These are phyloP conservation scores for Penicillium brasilianum DNA, from an alignment of 2,329 filamentous ascomycete genomes.

Conservation along the genomic window DNA sequence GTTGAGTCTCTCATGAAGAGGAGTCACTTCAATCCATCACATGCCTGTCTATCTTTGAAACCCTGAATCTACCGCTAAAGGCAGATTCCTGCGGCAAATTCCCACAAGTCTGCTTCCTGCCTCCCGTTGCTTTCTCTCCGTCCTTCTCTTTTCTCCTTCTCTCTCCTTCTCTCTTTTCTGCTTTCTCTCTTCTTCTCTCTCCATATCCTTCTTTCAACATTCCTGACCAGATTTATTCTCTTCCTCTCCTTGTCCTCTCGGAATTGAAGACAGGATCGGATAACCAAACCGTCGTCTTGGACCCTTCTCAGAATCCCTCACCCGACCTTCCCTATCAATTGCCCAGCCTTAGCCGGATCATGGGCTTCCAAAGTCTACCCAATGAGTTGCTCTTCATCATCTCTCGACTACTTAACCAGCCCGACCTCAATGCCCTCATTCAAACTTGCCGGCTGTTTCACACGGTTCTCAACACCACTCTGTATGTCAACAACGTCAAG, in stretches of 20 bases:
- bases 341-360: background rate
- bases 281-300: background rate
- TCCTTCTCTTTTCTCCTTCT: background rate
- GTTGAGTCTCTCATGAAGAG: too few relatives aligned
- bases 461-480: background rate
- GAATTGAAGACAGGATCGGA: too few relatives aligned
- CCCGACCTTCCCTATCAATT: background rate
- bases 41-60: too few relatives aligned
- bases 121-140: too few relatives aligned
- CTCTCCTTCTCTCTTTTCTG: background rate
- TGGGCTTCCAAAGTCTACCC: background rate
- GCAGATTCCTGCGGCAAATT: too few relatives aligned
- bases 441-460: background rate
- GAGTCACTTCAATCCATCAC: too few relatives aligned
- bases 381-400: slow-evolving; percentile 1
- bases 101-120: background rate
- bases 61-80: too few relatives aligned
- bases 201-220: background rate
- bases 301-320: background rate
- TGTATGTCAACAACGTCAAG: background rate
- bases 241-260: too few relatives aligned
- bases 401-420: background rate
- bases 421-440: background rate
- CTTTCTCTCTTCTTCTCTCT: background rate
- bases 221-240: background rate